phyloP scores from a whole-genome alignment of 768 basidiomycete species.

The Suillus tomentosus region DNA sequence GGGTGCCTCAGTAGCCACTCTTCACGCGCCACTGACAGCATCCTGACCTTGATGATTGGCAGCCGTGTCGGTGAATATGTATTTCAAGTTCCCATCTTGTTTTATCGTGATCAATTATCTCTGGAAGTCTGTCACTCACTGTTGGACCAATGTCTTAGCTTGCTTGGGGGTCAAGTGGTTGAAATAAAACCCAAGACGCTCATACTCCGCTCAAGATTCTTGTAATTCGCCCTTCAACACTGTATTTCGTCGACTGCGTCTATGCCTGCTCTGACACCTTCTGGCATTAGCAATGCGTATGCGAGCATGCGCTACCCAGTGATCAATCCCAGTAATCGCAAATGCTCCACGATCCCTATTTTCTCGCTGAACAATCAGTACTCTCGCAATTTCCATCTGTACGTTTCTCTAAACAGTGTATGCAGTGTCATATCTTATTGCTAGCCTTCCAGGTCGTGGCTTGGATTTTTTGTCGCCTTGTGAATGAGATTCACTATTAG shows the following conservation, averaged over 20 bases:
- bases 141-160: background rate
- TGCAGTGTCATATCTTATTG: slow-evolving; percentile 26
- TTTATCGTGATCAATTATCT: background rate
- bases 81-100: background rate
- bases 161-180: background rate
- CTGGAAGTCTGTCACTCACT: background rate
- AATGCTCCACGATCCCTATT: slow-evolving; percentile 53
- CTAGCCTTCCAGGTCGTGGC: slow-evolving; percentile 28
- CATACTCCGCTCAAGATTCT: background rate
- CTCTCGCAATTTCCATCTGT: slow-evolving; percentile 52
- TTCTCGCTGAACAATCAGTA: slow-evolving; percentile 51
- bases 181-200: background rate
- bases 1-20: too few species aligned
- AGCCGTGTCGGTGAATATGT: too few species aligned
- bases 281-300: background rate
- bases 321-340: slow-evolving; percentile 54
- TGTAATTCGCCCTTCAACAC: background rate
- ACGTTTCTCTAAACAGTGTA: slow-evolving; percentile 16
- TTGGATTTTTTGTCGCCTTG: slow-evolving; percentile 57
- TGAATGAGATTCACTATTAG: slow-evolving; percentile 8
- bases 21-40: too few species aligned
- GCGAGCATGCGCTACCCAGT: slow-evolving; percentile 1
- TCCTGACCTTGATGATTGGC: too few species aligned
- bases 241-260: background rate
- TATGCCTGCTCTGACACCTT: background rate